These are phyloP conservation scores for Malus hybrid DNA, from an alignment of 331 rosid species.

Conservation along the genomic window DNA sequence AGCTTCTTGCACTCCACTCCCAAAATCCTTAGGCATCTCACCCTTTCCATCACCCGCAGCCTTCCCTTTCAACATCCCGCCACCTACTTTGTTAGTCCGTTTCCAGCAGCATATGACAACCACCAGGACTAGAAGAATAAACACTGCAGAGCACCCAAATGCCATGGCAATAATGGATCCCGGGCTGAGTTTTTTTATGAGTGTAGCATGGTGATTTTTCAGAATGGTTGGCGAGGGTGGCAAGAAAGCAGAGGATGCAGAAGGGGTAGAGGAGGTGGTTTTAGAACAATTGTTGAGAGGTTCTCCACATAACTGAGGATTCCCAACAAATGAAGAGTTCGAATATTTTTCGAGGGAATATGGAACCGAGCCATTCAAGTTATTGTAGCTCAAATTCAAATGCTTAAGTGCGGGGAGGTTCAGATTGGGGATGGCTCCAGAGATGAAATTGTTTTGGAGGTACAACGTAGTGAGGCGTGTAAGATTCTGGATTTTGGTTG, in stretches of 20 bases:
- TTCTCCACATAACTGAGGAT: slow-evolving; percentile 53
- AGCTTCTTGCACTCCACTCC: slow-evolving; percentile 60
- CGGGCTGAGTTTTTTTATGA: slow-evolving; percentile 34
- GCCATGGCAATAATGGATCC: slow-evolving; percentile 45
- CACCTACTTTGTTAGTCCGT: slow-evolving; percentile 22
- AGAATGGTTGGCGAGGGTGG: slow-evolving; percentile 27
- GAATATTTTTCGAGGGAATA: slow-evolving; percentile 45
- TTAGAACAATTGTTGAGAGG: slow-evolving; percentile 50
- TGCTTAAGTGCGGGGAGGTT: slow-evolving; percentile 44
- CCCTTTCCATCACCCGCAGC: slow-evolving; percentile 46
- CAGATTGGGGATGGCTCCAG: slow-evolving; percentile 60
- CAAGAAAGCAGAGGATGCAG: slow-evolving; percentile 28
- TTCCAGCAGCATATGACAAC: slow-evolving; percentile 33
- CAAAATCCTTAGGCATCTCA: slow-evolving; percentile 61
- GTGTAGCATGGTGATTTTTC: slow-evolving; percentile 23
- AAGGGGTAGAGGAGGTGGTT: slow-evolving; percentile 22
- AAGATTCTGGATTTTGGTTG: slow-evolving; percentile 45
- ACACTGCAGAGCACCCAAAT: slow-evolving; percentile 40
- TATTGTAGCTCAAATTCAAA: slow-evolving; percentile 58
- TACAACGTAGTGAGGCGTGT: slow-evolving; percentile 44
- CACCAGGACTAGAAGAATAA: slow-evolving; percentile 33
- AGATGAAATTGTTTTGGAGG: slow-evolving; percentile 52
- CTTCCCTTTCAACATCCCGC: slow-evolving; percentile 47
- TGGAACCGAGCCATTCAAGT: slow-evolving; percentile 65
- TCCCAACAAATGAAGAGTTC: slow-evolving; percentile 52